Percentiles rank a stretch among this genome's conserved stretches.
Conservation (phyloP, 148 eudicot species). For the Beta vulgaris region DNA sequence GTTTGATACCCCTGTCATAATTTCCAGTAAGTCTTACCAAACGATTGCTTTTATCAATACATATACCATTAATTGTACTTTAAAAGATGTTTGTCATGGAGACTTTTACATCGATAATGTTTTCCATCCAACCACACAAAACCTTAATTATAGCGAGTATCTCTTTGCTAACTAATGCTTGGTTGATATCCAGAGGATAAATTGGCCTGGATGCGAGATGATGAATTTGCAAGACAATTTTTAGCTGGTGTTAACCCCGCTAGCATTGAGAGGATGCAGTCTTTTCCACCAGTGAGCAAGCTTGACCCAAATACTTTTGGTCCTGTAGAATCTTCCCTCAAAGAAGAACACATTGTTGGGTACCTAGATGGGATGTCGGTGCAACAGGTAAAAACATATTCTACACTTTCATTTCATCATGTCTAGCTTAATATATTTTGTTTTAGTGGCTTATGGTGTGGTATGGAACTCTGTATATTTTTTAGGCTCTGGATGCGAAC, state of each 20-base stretch:
- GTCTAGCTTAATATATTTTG: neutral
- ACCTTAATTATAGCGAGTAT: neutral
- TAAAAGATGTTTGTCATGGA: too few relatives aligned
- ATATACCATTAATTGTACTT: too few relatives aligned
- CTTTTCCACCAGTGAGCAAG: constrained; percentile 77
- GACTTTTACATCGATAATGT: too few relatives aligned
- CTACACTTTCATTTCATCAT: neutral
- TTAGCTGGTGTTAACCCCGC: constrained; percentile 90
- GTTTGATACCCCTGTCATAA: constrained; percentile 70
- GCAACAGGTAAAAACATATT: constrained; percentile 51
- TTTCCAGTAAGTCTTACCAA: constrained; percentile 50
- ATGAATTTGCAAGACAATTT: constrained; percentile 90
- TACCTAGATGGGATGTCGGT: constrained; percentile 81
- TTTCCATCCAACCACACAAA: too few relatives aligned
- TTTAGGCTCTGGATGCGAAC: constrained; percentile 76
- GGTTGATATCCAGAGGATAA: constrained; percentile 65
- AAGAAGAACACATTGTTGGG: constrained; percentile 71
- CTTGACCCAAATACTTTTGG: constrained; percentile 77
- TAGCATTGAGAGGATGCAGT: constrained; percentile 63
- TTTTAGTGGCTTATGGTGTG: neutral
- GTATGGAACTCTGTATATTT: neutral
- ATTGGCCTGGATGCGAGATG: constrained; percentile 91
- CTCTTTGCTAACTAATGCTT: constrained; percentile 5
- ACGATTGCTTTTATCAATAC: too few relatives aligned
- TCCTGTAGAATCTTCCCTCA: constrained; percentile 70